Base-by-base conservation (phyloP, 495 filamentous ascomycete species). In the Aspergillus cristatus region DNA sequence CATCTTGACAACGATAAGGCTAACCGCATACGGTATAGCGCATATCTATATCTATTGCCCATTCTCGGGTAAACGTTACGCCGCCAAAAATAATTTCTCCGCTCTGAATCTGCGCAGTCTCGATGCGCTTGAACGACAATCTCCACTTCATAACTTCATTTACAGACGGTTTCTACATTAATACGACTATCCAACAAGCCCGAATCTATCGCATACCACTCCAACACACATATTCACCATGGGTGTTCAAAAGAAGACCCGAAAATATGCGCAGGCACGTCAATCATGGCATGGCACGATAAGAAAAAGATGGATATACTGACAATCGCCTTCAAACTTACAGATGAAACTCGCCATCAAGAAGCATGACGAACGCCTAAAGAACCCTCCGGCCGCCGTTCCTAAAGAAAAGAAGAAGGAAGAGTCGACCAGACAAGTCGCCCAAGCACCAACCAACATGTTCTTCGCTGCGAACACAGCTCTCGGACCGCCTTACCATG, bases 381-480 rank as follows among this genome's bases (percentile, higher is more conserved):
- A 76, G 43, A 62, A 74, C 60, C 22, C 35, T 8, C 15, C 31
- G 1, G 28, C 37, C 24, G 41, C 32, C 28, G 31, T 60, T 22
- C 78, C 81, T 29, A 55, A 61, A 66, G 51, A 67, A 24, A 74
- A 66, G 41, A 69, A 47, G 40, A 17, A 58, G 38, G 50, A 57
- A 34, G 64, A 66, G 34, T 29, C 64, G 11, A 40, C 51, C 31
- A 45, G 40, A 28, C 53, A 57, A 43, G 74, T 76, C 24, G 75
- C 82, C 8, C 82, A 89, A 60, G 78, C 83, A 37, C 82, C 90
- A 6, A 88, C 87, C 6, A 72, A 76, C 32, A 80, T 98, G 62
- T 98, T 96, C 78, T 96, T 94, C 67, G 75, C 86, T 47, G 85
- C 89, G 68, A 98, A 98, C 64, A 83, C 83, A 32, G 83, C 86